Evolutionary conservation across 768 basidiomycete genomes (phyloP).

Genomic region (Suillus discolor): DNA sequence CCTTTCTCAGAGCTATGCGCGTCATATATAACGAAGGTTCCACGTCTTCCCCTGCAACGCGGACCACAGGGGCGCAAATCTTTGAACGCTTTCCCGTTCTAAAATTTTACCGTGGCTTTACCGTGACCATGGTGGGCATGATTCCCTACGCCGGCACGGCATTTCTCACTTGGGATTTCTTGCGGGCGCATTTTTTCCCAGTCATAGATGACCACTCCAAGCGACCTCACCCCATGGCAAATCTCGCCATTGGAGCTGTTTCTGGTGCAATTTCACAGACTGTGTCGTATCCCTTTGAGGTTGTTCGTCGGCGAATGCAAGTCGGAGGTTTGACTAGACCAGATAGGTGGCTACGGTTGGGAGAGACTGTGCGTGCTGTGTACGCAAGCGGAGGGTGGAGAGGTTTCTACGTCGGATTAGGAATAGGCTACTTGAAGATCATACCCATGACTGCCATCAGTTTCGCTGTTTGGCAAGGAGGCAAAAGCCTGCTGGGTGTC

Average conservation of each 20-base stretch:
- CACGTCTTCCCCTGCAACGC: slow-evolving; percentile 20
- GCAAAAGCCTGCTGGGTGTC: slow-evolving; percentile 31
- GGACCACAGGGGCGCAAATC: slow-evolving; percentile 26
- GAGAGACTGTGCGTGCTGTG: slow-evolving; percentile 72
- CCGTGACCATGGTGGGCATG: slow-evolving; percentile 89
- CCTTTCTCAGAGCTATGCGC: slow-evolving; percentile 55
- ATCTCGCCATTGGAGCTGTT: slow-evolving; percentile 83
- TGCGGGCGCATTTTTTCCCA: slow-evolving; percentile 62
- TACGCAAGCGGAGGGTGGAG: slow-evolving; percentile 73
- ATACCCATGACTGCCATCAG: slow-evolving; percentile 96
- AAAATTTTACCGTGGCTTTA: slow-evolving; percentile 98
- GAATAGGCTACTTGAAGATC: slow-evolving; percentile 92
- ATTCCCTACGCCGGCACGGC: slow-evolving; percentile 95
- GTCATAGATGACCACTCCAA: slow-evolving; percentile 41
- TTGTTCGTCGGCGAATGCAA: slow-evolving; percentile 91
- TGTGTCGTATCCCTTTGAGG: slow-evolving; percentile 92
- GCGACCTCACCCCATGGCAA: slow-evolving; percentile 50
- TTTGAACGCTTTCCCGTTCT: slow-evolving; percentile 73
- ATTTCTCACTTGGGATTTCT: slow-evolving; percentile 89
- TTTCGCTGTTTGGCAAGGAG: slow-evolving; percentile 83
- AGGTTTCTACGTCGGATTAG: slow-evolving; percentile 90
- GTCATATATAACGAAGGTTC: slow-evolving; percentile 73
- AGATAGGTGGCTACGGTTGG: slow-evolving; percentile 76
- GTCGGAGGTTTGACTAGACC: slow-evolving; percentile 85
- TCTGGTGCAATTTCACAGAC: slow-evolving; percentile 89